These are phyloP conservation scores for Rubus parviflorus DNA, from an alignment of 306 rosid species.

Conservation along the genomic window DNA sequence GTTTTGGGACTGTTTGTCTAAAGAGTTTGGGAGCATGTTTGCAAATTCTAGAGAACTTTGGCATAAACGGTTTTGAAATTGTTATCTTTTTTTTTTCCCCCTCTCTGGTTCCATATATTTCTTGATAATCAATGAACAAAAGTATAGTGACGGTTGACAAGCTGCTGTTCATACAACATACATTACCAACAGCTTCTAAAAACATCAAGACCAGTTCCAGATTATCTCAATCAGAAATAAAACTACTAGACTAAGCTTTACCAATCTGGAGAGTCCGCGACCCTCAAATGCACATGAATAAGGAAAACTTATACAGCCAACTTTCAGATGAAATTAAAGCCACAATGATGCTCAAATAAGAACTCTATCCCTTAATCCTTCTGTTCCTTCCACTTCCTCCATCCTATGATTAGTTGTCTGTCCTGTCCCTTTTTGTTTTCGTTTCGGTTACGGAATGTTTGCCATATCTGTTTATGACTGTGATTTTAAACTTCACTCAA, in stretches of 20 bases:
- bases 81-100: background rate
- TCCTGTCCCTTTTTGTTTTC: background rate
- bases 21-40: background rate
- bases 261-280: background rate
- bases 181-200: slow-evolving; percentile 4
- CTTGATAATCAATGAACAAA: background rate
- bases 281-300: background rate
- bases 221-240: background rate
- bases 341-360: background rate
- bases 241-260: background rate
- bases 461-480: background rate
- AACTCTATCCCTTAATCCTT: background rate
- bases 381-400: background rate
- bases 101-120: background rate
- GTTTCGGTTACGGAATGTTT: background rate
- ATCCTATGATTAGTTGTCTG: background rate
- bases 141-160: background rate
- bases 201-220: background rate
- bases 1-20: background rate
- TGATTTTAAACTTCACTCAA: background rate
- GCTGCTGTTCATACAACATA: background rate
- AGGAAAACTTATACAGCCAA: background rate
- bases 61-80: background rate
- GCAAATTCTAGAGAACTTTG: background rate
- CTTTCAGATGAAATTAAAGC: background rate